Conservation (phyloP, 169 alveolate species). For the Babesia divergens region DNA sequence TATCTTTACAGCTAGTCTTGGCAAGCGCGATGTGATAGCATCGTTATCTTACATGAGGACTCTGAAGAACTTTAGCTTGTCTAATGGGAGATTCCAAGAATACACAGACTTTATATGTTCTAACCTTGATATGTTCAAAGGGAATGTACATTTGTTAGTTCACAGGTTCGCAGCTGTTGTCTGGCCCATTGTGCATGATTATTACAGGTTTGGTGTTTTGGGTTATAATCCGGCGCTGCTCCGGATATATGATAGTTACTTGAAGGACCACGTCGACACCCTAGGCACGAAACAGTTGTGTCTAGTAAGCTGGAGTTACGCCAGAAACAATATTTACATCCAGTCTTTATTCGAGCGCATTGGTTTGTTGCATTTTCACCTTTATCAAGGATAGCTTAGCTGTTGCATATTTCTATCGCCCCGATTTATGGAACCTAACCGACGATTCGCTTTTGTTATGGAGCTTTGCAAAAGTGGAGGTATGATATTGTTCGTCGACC, state of each 20-base stretch:
- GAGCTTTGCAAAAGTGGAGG: conserved; percentile 61
- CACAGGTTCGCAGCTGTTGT: conserved; percentile 30
- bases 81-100: conserved; percentile 22
- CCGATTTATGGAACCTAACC: conserved; percentile 14
- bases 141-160: conserved; percentile 37
- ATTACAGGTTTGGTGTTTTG: conserved; percentile 43
- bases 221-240: conserved; percentile 57
- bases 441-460: conserved; percentile 57
- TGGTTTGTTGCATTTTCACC: conserved; percentile 1
- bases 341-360: conserved; percentile 52
- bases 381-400: conserved; percentile 7
- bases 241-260: conserved; percentile 33
- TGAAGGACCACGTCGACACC: conserved; percentile 9
- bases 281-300: conserved; percentile 32
- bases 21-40: conserved; percentile 62
- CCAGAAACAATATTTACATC: conserved; percentile 46
- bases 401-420: conserved; percentile 14
- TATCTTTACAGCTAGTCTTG: conserved; percentile 23
- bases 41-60: conserved; percentile 64
- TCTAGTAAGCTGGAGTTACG: conserved; percentile 62
- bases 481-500: neutral
- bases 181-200: neutral
- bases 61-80: conserved; percentile 31
- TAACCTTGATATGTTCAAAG: conserved; percentile 21
- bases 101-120: conserved; percentile 45